Evolutionary conservation across 2,329 filamentous ascomycete genomes (phyloP).

Genomic region (Ilyonectria destructans): DNA sequence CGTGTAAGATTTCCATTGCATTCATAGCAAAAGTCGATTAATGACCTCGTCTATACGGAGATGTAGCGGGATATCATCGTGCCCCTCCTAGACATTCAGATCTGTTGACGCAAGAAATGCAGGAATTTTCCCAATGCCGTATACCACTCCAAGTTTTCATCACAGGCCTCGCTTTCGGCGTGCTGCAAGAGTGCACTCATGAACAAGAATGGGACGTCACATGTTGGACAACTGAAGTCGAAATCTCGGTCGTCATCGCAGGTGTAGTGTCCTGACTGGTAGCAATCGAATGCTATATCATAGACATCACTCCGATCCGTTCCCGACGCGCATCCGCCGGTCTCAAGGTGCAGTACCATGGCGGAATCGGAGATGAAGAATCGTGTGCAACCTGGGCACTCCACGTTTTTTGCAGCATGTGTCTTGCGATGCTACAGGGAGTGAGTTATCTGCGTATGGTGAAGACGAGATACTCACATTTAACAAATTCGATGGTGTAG

Average conservation of each 20-base stretch:
- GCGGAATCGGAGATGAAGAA: conserved; percentile 41
- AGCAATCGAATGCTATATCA: conserved; percentile 26
- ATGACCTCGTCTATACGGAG: not conserved
- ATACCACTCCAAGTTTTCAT: conserved; percentile 3
- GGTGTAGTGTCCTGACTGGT: conserved; percentile 17
- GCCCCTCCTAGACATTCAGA: not conserved
- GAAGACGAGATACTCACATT: conserved; percentile 25
- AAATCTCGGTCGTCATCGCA: conserved; percentile 13
- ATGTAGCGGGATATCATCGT: not conserved
- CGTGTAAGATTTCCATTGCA: no score
- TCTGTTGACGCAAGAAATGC: not conserved
- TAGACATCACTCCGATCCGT: conserved; percentile 22
- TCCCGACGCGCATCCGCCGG: conserved; percentile 37
- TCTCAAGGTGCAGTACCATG: conserved; percentile 48
- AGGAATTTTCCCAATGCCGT: conserved; percentile 8
- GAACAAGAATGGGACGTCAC: conserved; percentile 16
- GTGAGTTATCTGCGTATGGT: not conserved
- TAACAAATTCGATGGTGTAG: conserved; percentile 29
- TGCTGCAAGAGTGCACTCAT: conserved; percentile 43
- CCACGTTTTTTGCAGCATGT: conserved; percentile 28
- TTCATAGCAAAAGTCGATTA: not conserved
- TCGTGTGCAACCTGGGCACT: conserved; percentile 40
- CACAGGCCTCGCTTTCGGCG: conserved; percentile 43
- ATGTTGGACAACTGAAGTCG: conserved; percentile 40
- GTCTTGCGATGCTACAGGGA: conserved; percentile 37